phyloP scores from a whole-genome alignment of 768 basidiomycete species.

The Wakefieldia striispora region DNA sequence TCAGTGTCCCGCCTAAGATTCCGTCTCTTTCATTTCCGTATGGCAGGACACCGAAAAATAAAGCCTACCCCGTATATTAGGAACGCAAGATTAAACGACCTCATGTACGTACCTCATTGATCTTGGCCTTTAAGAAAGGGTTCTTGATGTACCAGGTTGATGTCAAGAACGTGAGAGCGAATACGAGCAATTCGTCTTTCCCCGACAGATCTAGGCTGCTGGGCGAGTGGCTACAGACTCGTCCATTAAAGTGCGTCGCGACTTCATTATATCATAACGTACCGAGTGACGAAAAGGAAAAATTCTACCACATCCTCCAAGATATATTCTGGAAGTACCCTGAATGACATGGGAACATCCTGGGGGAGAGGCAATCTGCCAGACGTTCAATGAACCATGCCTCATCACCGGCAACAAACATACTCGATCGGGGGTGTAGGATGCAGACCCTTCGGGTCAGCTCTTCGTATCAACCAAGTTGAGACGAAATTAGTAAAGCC shows the following conservation, averaged over 20 bases:
- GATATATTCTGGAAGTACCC: slow-evolving; percentile 89
- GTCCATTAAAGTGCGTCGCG: neutral
- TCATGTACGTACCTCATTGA: slow-evolving; percentile 70
- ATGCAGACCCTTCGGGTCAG: slow-evolving; percentile 76
- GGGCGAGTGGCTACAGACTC: slow-evolving; percentile 52
- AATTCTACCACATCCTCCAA: slow-evolving; percentile 93
- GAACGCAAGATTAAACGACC: neutral
- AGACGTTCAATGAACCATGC: slow-evolving; percentile 4
- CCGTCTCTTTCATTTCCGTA: slow-evolving; percentile 66
- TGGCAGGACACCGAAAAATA: slow-evolving; percentile 71
- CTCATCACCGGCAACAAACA: slow-evolving; percentile 27
- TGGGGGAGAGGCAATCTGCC: slow-evolving; percentile 80
- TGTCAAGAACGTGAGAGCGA: slow-evolving; percentile 86
- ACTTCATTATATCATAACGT: slow-evolving; percentile 21
- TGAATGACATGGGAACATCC: slow-evolving; percentile 82
- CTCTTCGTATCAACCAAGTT: slow-evolving; percentile 89
- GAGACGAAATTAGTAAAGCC: slow-evolving; percentile 89
- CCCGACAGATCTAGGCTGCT: slow-evolving; percentile 82
- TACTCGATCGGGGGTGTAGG: slow-evolving; percentile 69
- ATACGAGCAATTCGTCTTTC: slow-evolving; percentile 82
- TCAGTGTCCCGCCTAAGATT: slow-evolving; percentile 78
- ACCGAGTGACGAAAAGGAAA: slow-evolving; percentile 82
- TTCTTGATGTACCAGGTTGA: slow-evolving; percentile 99
- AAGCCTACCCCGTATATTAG: slow-evolving; percentile 43
- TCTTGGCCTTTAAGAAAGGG: slow-evolving; percentile 94